phyloP scores from a whole-genome alignment of 2,329 filamentous ascomycete species.

The Teratosphaeria epicoccoides region DNA sequence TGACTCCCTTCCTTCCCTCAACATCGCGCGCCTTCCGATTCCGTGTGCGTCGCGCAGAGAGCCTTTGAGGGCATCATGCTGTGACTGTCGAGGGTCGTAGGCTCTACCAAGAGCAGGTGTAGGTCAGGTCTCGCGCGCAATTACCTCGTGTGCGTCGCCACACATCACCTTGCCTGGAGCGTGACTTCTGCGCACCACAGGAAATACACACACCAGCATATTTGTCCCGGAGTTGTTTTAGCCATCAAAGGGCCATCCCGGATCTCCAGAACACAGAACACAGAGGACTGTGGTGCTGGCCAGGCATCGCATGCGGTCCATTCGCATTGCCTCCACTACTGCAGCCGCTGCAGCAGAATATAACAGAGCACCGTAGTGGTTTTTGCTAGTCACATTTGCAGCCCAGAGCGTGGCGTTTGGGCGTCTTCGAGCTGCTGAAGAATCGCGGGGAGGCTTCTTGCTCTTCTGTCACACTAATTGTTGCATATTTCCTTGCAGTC shows the following conservation, averaged over 20 bases:
- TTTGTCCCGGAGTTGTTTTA: neutral
- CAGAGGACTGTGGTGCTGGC: neutral
- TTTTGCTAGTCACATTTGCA: neutral
- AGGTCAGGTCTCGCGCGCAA: constrained; percentile 1
- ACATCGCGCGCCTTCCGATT: neutral
- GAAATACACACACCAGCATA: neutral
- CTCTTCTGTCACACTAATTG: constrained; percentile 2
- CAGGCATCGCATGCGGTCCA: neutral
- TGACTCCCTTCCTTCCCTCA: neutral
- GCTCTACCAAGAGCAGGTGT: constrained; percentile 1
- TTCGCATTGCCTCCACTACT: constrained; percentile 1
- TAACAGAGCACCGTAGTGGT: neutral
- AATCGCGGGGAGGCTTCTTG: neutral
- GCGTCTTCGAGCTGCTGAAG: neutral
- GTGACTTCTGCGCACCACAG: neutral
- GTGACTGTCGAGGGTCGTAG: neutral
- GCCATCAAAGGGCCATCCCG: neutral
- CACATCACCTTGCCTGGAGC: neutral
- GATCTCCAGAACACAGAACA: neutral
- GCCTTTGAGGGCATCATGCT: neutral
- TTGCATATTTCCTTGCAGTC: neutral
- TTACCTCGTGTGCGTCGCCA: constrained; percentile 1
- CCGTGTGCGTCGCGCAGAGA: neutral
- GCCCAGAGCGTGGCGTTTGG: too few relatives aligned
- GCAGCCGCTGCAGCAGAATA: neutral